These are phyloP conservation scores for Tuber melanosporum DNA, from an alignment of 495 filamentous ascomycete species.

Conservation along the genomic window DNA sequence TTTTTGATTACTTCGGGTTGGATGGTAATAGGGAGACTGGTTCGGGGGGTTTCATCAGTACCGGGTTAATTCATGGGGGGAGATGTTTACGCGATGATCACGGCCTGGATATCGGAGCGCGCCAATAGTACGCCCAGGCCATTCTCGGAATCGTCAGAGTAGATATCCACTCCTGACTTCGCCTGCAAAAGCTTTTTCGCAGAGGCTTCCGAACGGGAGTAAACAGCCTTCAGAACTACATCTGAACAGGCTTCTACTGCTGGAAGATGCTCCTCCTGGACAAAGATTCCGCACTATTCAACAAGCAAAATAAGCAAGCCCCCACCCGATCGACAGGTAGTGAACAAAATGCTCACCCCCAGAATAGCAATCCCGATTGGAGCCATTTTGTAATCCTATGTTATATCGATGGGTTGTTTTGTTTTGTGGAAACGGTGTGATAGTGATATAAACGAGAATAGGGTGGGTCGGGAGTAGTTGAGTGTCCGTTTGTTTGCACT, in stretches of 20 bases:
- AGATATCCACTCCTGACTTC: conserved; percentile 47
- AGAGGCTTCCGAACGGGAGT: conserved; percentile 54
- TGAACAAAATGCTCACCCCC: conserved; percentile 41
- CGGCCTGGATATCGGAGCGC: conserved; percentile 58
- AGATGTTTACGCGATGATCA: conserved; percentile 58
- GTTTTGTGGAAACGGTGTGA: neutral
- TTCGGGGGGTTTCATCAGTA: neutral
- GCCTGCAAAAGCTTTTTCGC: conserved; percentile 42
- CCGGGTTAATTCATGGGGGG: neutral
- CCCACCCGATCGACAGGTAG: neutral
- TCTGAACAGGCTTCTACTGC: conserved; percentile 47
- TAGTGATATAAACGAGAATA: neutral
- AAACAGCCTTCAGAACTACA: conserved; percentile 55
- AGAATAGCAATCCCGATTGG: conserved; percentile 60
- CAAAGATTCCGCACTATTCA: conserved; percentile 51
- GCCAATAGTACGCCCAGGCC: conserved; percentile 57
- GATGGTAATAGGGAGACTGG: conserved; percentile 53
- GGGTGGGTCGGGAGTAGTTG: neutral
- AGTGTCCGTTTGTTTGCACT: neutral
- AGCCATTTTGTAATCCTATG: conserved; percentile 29
- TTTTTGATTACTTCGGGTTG: conserved; percentile 56
- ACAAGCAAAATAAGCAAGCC: neutral
- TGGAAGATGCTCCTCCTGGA: conserved; percentile 48
- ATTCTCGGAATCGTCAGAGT: conserved; percentile 57
- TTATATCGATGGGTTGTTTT: neutral